A percentile compares a stretch with the other conserved stretches of the same genome.
Evolutionary conservation across 352 stramenopile species (phyloP).

Genomic region (Phytophthora litchii): DNA sequence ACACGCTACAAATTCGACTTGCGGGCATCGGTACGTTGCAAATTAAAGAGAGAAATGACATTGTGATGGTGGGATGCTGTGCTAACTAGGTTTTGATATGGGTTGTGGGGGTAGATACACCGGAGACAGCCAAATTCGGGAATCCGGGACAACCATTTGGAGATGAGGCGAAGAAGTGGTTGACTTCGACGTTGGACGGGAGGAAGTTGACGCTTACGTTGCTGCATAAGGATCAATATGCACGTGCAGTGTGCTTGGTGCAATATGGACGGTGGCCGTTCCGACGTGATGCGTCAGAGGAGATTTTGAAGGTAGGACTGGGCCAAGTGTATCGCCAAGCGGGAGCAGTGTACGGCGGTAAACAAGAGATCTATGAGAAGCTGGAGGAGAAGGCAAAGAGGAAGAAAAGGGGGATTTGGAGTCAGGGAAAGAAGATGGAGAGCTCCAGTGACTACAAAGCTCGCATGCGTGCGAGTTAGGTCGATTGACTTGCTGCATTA

Average conservation of each 20-base stretch:
- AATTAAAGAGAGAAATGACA: background rate
- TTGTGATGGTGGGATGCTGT: background rate
- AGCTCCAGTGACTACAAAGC: slow-evolving; percentile 80
- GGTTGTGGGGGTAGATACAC: slow-evolving; percentile 54
- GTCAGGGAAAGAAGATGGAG: slow-evolving; percentile 74
- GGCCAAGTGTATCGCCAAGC: slow-evolving; percentile 78
- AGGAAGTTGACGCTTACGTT: slow-evolving; percentile 74
- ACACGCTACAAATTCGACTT: slow-evolving; percentile 87
- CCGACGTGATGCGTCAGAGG: slow-evolving; percentile 76
- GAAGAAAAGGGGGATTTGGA: slow-evolving; percentile 79
- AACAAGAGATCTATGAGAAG: slow-evolving; percentile 66
- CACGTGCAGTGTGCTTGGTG: slow-evolving; percentile 83
- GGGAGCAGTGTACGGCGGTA: slow-evolving; percentile 82
- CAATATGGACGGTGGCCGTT: slow-evolving; percentile 84
- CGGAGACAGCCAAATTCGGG: slow-evolving; percentile 88
- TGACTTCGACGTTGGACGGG: slow-evolving; percentile 49
- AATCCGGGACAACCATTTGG: slow-evolving; percentile 78
- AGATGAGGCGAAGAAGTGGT: slow-evolving; percentile 80
- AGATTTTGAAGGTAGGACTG: slow-evolving; percentile 80
- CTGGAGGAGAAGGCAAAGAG: slow-evolving; percentile 69
- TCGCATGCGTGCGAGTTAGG: slow-evolving; percentile 54
- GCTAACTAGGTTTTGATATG: slow-evolving; percentile 1
- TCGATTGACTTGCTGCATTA: background rate
- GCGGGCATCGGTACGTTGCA: slow-evolving; percentile 63
- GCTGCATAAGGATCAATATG: slow-evolving; percentile 86